Conservation (phyloP, 192 early-diverging fungal genomes). For the Lunasporangiospora selenospora region DNA sequence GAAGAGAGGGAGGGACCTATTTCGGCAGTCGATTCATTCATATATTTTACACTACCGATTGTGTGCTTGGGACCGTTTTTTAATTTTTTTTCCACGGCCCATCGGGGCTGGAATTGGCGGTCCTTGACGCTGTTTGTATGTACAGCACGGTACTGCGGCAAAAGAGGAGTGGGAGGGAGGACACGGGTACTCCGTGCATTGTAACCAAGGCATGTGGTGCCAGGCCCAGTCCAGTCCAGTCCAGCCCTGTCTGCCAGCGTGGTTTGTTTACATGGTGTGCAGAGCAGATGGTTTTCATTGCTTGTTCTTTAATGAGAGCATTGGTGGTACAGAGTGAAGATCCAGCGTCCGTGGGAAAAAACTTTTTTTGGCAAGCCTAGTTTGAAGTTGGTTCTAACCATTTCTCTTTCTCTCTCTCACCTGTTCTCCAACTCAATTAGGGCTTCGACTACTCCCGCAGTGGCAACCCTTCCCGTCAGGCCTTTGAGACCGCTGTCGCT, state of each 20-base stretch:
- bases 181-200: too few relatives aligned
- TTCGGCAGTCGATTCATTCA: constrained; percentile 32
- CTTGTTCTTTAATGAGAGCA: too few relatives aligned
- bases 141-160: too few relatives aligned
- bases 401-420: neutral
- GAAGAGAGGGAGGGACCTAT: too few relatives aligned
- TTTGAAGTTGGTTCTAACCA: neutral
- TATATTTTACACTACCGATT: constrained; percentile 38
- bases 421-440: constrained; percentile 10
- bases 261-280: too few relatives aligned
- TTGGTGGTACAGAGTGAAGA: constrained; percentile 1
- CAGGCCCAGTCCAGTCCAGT: too few relatives aligned
- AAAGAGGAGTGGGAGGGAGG: too few relatives aligned
- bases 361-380: neutral
- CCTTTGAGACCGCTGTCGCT: constrained; percentile 88
- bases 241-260: too few relatives aligned
- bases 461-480: constrained; percentile 78
- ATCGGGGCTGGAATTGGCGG: too few relatives aligned
- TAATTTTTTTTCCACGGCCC: neutral
- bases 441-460: constrained; percentile 85
- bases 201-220: too few relatives aligned
- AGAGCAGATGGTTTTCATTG: too few relatives aligned
- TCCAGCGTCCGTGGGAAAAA: constrained; percentile 24
- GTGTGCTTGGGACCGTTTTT: constrained; percentile 16
- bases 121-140: too few relatives aligned